These are phyloP conservation scores for Hygrophila difformis DNA, from an alignment of 257 asterid species.

Conservation along the genomic window DNA sequence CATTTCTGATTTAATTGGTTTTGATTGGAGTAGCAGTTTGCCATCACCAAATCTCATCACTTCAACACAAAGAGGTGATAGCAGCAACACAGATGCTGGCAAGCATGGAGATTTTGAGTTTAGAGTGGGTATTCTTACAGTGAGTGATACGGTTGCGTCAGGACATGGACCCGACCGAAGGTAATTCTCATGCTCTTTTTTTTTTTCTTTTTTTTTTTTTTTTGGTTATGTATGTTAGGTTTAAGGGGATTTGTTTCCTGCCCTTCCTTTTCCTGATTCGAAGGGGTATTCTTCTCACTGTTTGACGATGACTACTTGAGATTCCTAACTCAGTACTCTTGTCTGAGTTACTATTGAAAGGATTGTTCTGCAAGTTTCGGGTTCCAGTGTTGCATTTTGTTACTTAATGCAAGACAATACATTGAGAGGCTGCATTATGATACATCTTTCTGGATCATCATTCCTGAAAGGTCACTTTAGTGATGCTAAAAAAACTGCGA, in stretches of 20 bases:
- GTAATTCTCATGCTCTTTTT: not conserved
- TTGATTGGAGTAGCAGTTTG: slow-evolving; percentile 23
- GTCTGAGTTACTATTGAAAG: too few relatives aligned
- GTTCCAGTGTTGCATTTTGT: not conserved
- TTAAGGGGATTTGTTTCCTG: too few relatives aligned
- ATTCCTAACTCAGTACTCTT: too few relatives aligned
- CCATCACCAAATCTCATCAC: slow-evolving; percentile 22
- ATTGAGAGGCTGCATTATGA: slow-evolving; percentile 44
- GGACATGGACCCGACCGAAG: slow-evolving; percentile 14
- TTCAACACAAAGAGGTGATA: slow-evolving; percentile 19
- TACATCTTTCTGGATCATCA: slow-evolving; percentile 49
- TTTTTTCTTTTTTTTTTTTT: too few relatives aligned
- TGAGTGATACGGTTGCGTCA: slow-evolving; percentile 13
- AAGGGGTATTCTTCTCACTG: too few relatives aligned
- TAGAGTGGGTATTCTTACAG: slow-evolving; percentile 17
- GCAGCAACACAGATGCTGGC: slow-evolving; percentile 2
- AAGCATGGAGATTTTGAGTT: slow-evolving; percentile 20
- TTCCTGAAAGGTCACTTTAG: slow-evolving; percentile 71
- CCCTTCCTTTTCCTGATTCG: too few relatives aligned
- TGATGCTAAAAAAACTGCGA: slow-evolving; percentile 56
- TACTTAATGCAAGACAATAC: slow-evolving; percentile 1
- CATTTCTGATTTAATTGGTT: slow-evolving; percentile 55
- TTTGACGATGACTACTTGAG: too few relatives aligned
- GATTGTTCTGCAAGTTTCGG: not conserved
- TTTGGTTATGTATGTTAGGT: not conserved